Percentiles rank a stretch among this genome's conserved stretches.
These are phyloP conservation scores for Pulveroboletus sp. DNA, from an alignment of 768 basidiomycete species.

Conservation along the genomic window DNA sequence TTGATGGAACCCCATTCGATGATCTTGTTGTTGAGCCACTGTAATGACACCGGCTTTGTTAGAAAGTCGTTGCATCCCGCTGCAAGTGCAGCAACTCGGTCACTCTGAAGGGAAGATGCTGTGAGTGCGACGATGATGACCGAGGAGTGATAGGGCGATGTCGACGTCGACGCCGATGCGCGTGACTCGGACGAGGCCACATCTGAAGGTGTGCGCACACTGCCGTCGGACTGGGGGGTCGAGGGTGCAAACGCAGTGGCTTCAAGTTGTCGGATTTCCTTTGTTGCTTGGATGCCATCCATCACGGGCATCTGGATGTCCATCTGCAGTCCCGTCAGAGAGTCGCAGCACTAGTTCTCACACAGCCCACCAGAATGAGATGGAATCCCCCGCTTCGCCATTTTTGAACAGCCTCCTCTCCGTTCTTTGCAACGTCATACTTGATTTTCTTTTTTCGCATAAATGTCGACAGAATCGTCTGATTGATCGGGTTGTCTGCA, in stretches of 20 bases:
- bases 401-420: slow-evolving; percentile 92
- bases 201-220: slow-evolving; percentile 49
- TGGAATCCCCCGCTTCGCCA: slow-evolving; percentile 93
- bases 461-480: slow-evolving; percentile 94
- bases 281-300: slow-evolving; percentile 97
- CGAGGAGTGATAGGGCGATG: slow-evolving; percentile 79
- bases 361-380: slow-evolving; percentile 74
- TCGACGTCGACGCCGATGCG: slow-evolving; percentile 40
- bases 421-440: slow-evolving; percentile 91
- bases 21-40: slow-evolving; percentile 97
- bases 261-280: slow-evolving; percentile 87
- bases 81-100: slow-evolving; percentile 94
- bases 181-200: slow-evolving; percentile 44
- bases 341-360: not conserved
- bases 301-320: slow-evolving; percentile 99
- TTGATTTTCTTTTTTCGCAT: slow-evolving; percentile 96
- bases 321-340: slow-evolving; percentile 61
- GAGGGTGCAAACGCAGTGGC: slow-evolving; percentile 63
- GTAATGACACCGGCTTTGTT: slow-evolving; percentile 91
- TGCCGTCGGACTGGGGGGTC: slow-evolving; percentile 57
- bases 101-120: slow-evolving; percentile 89
- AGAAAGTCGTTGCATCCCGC: slow-evolving; percentile 99
- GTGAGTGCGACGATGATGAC: slow-evolving; percentile 99
- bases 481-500: slow-evolving; percentile 96
- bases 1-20: slow-evolving; percentile 99